Percentiles rank a stretch among this genome's conserved stretches.
Conservation (phyloP, 2,329 filamentous ascomycete species). For the Fusarium foetens region DNA sequence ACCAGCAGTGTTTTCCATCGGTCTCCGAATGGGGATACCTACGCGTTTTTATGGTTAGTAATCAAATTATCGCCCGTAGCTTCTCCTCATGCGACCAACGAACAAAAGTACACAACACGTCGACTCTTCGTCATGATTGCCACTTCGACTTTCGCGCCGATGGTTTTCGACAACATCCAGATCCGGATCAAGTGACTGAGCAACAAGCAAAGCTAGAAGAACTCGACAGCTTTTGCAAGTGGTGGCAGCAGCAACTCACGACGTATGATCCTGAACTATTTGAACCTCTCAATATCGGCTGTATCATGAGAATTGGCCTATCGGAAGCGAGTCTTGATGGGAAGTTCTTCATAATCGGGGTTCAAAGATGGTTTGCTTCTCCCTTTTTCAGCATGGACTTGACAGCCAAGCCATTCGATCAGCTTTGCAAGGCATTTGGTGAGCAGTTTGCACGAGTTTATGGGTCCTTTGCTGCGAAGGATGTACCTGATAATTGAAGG, state of each 20-base stretch:
- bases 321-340: not conserved
- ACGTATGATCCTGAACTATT: not conserved
- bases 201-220: not conserved
- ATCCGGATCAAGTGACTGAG: not conserved
- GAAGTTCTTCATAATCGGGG: not conserved
- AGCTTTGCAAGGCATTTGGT: not conserved
- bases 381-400: not conserved
- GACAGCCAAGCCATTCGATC: not conserved
- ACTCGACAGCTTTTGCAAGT: not conserved
- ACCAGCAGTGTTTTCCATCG: not conserved
- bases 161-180: not conserved
- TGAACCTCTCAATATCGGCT: not conserved
- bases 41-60: not conserved
- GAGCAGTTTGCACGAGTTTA: not conserved
- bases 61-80: not conserved
- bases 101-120: not conserved
- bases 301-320: not conserved
- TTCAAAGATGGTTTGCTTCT: not conserved
- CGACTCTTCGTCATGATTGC: not conserved
- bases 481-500: not conserved
- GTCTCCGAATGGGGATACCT: not conserved
- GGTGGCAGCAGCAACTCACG: not conserved
- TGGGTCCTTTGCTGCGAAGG: not conserved
- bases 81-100: not conserved
- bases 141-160: not conserved